phyloP scores from a whole-genome alignment of 78 protist genomes.

The Speleostelium caveatum region DNA sequence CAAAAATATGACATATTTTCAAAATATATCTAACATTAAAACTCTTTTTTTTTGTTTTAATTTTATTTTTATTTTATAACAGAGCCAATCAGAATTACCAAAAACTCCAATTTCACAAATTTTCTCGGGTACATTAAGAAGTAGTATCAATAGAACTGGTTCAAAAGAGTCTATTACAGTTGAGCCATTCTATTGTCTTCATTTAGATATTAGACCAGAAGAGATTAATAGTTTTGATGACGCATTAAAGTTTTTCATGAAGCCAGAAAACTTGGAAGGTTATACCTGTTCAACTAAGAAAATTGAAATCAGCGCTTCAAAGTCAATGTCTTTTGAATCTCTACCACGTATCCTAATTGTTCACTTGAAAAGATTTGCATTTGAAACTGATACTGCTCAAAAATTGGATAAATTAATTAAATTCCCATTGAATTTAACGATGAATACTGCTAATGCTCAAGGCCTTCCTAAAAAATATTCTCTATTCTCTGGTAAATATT shows the following conservation, averaged over 20 bases:
- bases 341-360: constrained; percentile 47
- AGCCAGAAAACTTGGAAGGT: constrained; percentile 42
- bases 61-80: too few relatives aligned
- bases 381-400: constrained; percentile 34
- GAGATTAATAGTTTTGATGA: constrained; percentile 35
- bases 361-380: constrained; percentile 68
- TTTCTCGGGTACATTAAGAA: constrained; percentile 55
- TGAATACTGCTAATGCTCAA: constrained; percentile 7
- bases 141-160: constrained; percentile 54
- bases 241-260: constrained; percentile 54
- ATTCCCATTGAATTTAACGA: constrained; percentile 47
- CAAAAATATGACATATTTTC: not conserved
- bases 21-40: too few relatives aligned
- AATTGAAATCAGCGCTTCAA: constrained; percentile 44
- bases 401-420: constrained; percentile 52
- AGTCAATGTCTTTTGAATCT: constrained; percentile 54
- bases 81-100: constrained; percentile 59
- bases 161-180: constrained; percentile 55
- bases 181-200: constrained; percentile 70
- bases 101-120: constrained; percentile 70
- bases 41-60: too few relatives aligned
- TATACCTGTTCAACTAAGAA: constrained; percentile 52
- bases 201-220: constrained; percentile 67
- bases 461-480: constrained; percentile 5
- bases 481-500: not conserved